Conservation (phyloP, 352 stramenopile species). For the Globisporangium alternatum region DNA sequence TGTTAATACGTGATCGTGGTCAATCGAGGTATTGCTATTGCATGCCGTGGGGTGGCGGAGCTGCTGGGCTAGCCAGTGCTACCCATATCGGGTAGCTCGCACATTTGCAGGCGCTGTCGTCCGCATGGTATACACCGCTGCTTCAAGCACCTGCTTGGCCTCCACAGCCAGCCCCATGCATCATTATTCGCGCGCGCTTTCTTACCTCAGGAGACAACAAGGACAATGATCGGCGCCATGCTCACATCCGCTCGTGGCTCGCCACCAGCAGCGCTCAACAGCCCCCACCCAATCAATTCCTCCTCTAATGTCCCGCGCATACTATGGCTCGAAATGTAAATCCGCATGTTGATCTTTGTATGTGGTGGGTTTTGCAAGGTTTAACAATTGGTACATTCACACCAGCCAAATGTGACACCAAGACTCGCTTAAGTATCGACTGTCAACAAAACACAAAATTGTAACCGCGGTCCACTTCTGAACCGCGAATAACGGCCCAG, state of each 20-base stretch:
- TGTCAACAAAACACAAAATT: not conserved
- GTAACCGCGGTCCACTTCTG: constrained; percentile 1
- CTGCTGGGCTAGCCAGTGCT: not conserved
- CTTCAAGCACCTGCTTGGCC: not conserved
- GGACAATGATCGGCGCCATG: constrained; percentile 43
- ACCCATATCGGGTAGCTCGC: not conserved
- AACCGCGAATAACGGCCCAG: not conserved
- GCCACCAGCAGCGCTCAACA: constrained; percentile 14
- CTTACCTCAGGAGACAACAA: constrained; percentile 79
- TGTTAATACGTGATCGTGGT: not conserved
- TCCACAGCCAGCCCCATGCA: not conserved
- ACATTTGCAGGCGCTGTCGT: not conserved
- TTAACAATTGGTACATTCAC: constrained; percentile 13
- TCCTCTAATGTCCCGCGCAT: constrained; percentile 20
- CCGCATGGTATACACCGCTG: not conserved
- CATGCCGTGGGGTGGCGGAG: not conserved
- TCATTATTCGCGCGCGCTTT: constrained; percentile 10
- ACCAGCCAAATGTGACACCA: constrained; percentile 5
- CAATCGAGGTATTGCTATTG: not conserved
- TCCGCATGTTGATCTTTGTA: constrained; percentile 17
- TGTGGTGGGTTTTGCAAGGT: not conserved
- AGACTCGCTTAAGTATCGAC: constrained; percentile 4
- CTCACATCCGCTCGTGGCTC: not conserved
- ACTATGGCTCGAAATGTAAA: not conserved
- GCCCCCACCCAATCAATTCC: constrained; percentile 23